phyloP scores from a whole-genome alignment of 345 rosid genomes.

The Brassica juncea region DNA sequence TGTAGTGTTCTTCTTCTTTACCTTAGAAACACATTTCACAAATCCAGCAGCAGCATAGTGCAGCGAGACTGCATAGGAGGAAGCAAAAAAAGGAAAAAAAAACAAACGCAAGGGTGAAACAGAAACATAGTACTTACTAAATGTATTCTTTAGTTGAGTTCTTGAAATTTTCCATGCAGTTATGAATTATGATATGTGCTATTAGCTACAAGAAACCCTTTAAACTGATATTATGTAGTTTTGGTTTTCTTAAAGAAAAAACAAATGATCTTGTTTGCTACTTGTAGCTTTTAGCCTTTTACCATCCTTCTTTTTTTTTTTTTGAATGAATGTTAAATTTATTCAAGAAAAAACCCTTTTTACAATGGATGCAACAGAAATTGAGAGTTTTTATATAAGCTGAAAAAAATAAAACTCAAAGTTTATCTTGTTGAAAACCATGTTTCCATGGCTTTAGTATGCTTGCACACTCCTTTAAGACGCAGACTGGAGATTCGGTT shows the following conservation, averaged over 20 bases:
- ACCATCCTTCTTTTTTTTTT: constrained; percentile 34
- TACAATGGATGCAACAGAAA: too few relatives aligned
- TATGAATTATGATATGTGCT: neutral
- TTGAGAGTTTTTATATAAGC: too few relatives aligned
- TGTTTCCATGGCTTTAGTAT: too few relatives aligned
- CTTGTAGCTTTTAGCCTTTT: neutral
- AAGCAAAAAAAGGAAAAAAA: neutral
- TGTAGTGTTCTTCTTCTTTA: neutral
- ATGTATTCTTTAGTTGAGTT: neutral
- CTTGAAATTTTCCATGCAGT: neutral
- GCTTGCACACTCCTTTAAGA: too few relatives aligned
- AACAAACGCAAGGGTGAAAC: neutral
- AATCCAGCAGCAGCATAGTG: constrained; percentile 44
- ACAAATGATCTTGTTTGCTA: neutral
- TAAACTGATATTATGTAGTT: neutral
- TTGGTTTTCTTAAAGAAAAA: neutral
- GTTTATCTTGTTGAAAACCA: too few relatives aligned
- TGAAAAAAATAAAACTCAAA: too few relatives aligned
- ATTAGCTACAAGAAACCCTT: neutral
- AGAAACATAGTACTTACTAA: neutral
- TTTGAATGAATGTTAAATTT: too few relatives aligned
- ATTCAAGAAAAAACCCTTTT: too few relatives aligned
- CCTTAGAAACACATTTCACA: constrained; percentile 42
- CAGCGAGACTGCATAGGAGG: constrained; percentile 33
- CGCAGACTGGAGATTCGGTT: too few relatives aligned